Conservation (phyloP, 2,329 filamentous ascomycete species). For the Arthrobotrys iridis region DNA sequence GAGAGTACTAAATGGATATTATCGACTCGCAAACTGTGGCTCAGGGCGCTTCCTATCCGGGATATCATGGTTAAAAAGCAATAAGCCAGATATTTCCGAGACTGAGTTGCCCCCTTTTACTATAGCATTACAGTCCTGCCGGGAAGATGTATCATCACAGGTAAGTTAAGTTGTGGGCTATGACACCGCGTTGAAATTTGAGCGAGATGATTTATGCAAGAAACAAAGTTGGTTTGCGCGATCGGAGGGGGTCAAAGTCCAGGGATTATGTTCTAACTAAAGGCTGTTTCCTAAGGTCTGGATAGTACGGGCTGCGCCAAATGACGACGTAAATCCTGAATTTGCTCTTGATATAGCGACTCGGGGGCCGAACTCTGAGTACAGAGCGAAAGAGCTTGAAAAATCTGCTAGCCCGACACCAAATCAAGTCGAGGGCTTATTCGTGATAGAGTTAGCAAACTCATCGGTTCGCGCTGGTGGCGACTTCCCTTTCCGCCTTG, state of each 20-base stretch:
- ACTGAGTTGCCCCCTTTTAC: not conserved
- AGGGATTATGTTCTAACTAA: no score
- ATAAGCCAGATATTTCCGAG: no score
- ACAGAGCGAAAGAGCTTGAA: no score
- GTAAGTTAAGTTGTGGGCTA: no score
- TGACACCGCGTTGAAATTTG: no score
- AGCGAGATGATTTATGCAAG: no score
- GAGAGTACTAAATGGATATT: not conserved
- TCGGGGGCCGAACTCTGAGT: not conserved
- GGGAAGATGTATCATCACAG: not conserved
- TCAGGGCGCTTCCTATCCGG: not conserved
- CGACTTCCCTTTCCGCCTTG: not conserved
- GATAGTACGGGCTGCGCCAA: not conserved
- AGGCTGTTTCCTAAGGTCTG: not conserved
- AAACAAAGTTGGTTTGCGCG: no score
- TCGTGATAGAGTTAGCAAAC: not conserved
- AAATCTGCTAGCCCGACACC: not conserved
- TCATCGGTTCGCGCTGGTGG: not conserved
- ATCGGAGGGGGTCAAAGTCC: no score
- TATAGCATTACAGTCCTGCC: not conserved
- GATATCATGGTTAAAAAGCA: not conserved
- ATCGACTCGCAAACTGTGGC: not conserved
- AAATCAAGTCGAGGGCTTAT: no score
- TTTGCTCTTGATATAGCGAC: not conserved
- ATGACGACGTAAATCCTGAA: not conserved